These are phyloP conservation scores for Zasmidium cellare DNA, from an alignment of 2,329 filamentous ascomycete genomes.

Conservation along the genomic window DNA sequence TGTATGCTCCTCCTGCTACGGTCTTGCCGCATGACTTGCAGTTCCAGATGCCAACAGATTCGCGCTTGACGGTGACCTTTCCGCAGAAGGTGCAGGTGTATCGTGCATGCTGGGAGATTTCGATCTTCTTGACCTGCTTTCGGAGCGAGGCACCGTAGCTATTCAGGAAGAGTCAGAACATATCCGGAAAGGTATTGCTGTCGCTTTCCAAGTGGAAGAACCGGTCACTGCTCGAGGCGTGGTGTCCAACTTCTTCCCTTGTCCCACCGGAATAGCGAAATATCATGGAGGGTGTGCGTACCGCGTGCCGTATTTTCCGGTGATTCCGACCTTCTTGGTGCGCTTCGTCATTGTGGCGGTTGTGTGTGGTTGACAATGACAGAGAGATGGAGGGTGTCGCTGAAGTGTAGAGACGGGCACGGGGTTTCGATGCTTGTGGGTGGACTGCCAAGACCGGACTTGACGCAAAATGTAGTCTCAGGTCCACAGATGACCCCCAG, in stretches of 20 bases:
- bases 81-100: constrained; percentile 99
- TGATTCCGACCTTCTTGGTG: constrained; percentile 98
- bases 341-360: constrained; percentile 82
- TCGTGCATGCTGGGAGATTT: constrained; percentile 97
- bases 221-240: background rate
- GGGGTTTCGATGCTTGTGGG: background rate
- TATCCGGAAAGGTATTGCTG: background rate
- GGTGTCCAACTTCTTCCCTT: constrained; percentile 9
- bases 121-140: constrained; percentile 99
- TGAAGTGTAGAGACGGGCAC: background rate
- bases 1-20: constrained; percentile 90
- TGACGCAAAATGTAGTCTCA: no score
- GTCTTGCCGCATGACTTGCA: constrained; percentile 96
- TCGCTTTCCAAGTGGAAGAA: no score
- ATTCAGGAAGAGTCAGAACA: constrained; percentile 19
- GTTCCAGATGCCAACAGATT: constrained; percentile 93
- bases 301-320: constrained; percentile 97
- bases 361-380: constrained; percentile 21
- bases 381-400: constrained; percentile 4
- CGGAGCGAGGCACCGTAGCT: constrained; percentile 99
- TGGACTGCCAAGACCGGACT: background rate
- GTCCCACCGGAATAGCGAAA: constrained; percentile 3
- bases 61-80: constrained; percentile 75
- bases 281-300: constrained; percentile 51
- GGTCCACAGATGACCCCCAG: no score